Conservation (phyloP, 2,329 filamentous ascomycete species). For the Dactylella cylindrospora region DNA sequence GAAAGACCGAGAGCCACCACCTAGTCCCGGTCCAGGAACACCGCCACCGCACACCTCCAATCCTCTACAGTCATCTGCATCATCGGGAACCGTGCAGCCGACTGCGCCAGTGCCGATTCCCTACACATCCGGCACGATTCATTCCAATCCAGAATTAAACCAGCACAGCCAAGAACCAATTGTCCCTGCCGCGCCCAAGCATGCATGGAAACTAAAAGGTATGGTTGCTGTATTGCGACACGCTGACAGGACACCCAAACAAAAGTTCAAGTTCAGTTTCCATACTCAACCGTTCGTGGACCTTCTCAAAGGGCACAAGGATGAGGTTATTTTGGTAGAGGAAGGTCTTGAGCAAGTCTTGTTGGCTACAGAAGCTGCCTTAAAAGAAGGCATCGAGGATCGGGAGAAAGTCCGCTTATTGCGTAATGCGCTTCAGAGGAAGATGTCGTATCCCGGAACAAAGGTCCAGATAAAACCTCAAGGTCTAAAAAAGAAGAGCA, state of each 20-base stretch:
- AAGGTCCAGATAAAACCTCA: slow-evolving; percentile 99
- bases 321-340: slow-evolving; percentile 92
- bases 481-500: slow-evolving; percentile 82
- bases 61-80: slow-evolving; percentile 51
- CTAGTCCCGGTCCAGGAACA: slow-evolving; percentile 26
- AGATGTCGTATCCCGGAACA: slow-evolving; percentile 89
- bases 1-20: slow-evolving; percentile 45
- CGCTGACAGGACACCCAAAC: slow-evolving; percentile 94
- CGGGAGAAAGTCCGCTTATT: slow-evolving; percentile 79
- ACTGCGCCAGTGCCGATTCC: slow-evolving; percentile 52
- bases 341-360: slow-evolving; percentile 85
- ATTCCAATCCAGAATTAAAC: slow-evolving; percentile 45
- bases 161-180: slow-evolving; percentile 55
- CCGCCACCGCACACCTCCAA: slow-evolving; percentile 15
- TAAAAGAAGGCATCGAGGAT: slow-evolving; percentile 79
- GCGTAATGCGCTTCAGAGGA: slow-evolving; percentile 84
- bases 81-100: slow-evolving; percentile 53
- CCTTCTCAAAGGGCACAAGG: slow-evolving; percentile 88
- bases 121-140: slow-evolving; percentile 47
- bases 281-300: slow-evolving; percentile 96
- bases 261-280: slow-evolving; percentile 99
- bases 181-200: slow-evolving; percentile 73
- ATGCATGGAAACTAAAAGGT: slow-evolving; percentile 97
- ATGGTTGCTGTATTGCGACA: slow-evolving; percentile 96
- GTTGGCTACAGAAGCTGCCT: slow-evolving; percentile 78